Evolutionary conservation across 768 basidiomycete genomes (phyloP).

Genomic region (Hirschioporus abietinus): DNA sequence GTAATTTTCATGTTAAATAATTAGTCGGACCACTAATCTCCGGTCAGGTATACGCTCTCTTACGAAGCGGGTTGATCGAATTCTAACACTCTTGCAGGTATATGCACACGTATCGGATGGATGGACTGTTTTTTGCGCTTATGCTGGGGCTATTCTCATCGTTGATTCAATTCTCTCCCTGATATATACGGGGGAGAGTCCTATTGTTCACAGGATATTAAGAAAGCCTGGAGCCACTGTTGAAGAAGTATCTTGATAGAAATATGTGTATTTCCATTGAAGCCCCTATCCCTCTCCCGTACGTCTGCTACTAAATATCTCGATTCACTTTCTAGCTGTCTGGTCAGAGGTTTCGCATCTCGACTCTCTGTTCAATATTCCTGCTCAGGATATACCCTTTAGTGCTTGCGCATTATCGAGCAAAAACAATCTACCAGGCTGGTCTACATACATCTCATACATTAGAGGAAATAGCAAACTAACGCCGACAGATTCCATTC

Average conservation of each 20-base stretch:
- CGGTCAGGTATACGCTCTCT: constrained; percentile 44
- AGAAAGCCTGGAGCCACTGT: background rate
- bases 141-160: constrained; percentile 39
- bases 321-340: too few relatives aligned
- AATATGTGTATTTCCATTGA: background rate
- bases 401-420: too few relatives aligned
- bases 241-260: background rate
- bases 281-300: too few relatives aligned
- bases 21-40: constrained; percentile 67
- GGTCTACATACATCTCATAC: too few relatives aligned
- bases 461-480: too few relatives aligned
- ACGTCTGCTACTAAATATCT: too few relatives aligned
- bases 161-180: constrained; percentile 35
- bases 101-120: constrained; percentile 52
- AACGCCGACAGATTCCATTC: too few relatives aligned
- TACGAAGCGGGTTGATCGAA: constrained; percentile 6
- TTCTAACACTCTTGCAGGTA: too few relatives aligned
- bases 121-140: constrained; percentile 53
- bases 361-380: too few relatives aligned
- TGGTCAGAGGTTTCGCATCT: too few relatives aligned
- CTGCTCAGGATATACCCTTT: too few relatives aligned
- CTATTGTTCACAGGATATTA: constrained; percentile 27
- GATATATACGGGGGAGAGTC: constrained; percentile 43
- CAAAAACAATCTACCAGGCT: too few relatives aligned
- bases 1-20: constrained; percentile 9